Evolutionary conservation across 805 yeast species (phyloP).

Genomic region (Lachancea lanzarotensis): DNA sequence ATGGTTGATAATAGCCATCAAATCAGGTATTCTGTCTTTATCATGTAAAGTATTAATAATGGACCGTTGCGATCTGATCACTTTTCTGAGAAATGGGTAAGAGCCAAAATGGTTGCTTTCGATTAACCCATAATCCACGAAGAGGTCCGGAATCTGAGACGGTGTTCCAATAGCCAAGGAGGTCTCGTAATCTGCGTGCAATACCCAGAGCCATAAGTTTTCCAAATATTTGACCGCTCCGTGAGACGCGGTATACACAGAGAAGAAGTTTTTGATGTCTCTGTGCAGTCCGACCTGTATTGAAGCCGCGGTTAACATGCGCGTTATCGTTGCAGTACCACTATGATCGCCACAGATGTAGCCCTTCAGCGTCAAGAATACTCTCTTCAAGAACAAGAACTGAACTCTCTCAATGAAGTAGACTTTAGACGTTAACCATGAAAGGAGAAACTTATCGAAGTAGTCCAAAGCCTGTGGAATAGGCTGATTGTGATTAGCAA

Average conservation of each 20-base stretch:
- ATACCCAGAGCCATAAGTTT: conserved; percentile 11
- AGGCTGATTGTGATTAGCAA: conserved; percentile 5
- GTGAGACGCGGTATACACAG: neutral
- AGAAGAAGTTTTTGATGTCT: conserved; percentile 5
- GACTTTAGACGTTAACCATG: conserved; percentile 18
- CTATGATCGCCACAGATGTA: conserved; percentile 11
- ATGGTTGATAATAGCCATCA: neutral
- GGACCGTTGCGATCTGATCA: neutral
- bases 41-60: conserved; percentile 1
- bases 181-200: conserved; percentile 12
- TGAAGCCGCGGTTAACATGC: conserved; percentile 8
- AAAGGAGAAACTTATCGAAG: conserved; percentile 12
- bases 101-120: conserved; percentile 1
- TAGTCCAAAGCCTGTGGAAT: conserved; percentile 9
- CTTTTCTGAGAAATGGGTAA: conserved; percentile 1
- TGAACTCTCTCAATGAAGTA: conserved; percentile 28
- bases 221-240: conserved; percentile 9
- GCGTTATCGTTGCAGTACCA: conserved; percentile 5
- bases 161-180: conserved; percentile 12
- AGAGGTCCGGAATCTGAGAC: conserved; percentile 5
- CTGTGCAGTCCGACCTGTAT: conserved; percentile 12
- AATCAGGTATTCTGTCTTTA: conserved; percentile 5
- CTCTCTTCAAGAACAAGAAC: conserved; percentile 18
- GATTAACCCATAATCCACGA: conserved; percentile 1
- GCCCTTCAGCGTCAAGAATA: conserved; percentile 9